Base-by-base conservation (phyloP, 257 asterid genomes). In the Solanum neorickii region DNA sequence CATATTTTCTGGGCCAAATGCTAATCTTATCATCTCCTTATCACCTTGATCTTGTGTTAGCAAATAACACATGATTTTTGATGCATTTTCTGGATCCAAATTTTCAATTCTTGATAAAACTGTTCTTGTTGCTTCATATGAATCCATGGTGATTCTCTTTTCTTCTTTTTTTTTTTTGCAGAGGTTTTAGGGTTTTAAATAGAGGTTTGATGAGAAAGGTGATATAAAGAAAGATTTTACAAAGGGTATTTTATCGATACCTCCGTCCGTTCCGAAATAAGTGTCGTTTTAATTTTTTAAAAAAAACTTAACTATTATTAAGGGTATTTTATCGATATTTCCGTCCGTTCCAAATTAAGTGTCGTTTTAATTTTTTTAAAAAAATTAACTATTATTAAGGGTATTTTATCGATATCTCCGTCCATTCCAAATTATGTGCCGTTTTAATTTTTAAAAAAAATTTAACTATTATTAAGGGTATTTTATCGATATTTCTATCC, bases 1-100 rank as follows among this genome's bases (percentile, higher is more conserved):
- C 18, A 86, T 77, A 31, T 93, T 83, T 41, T 96, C 98, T 2
- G 99, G 96, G 47, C 95, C 90, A 89, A 93, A 94, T 29, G 99
- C 98, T 29, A 96, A 89, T 59, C 99, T 88, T 85, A 96, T 95
- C 92, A 96, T 92, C 90, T 96, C 98, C 86, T 94, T 93, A 90
- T 96, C 96, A 1, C 97, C 97, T 52, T 92, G 94, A 88, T 95
- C 98, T 44, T 95, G 98, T 33, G 95, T 92, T 60, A 96, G 93
- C 65, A 96, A 91, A 37, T 91, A 95, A 12, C 99, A 98, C 91
- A 96, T 94, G 92, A 96, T 96, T 89, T 91, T 96, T 3, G 98
- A 92, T 37, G 97, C 98, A 89, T 95, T 94, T 65, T 95, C 96
- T 13, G 95, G 98, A 89, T 96, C 99, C 90, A 96, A 75, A 20